phyloP scores from a whole-genome alignment of 148 eudicot species.

The Silene conica region DNA sequence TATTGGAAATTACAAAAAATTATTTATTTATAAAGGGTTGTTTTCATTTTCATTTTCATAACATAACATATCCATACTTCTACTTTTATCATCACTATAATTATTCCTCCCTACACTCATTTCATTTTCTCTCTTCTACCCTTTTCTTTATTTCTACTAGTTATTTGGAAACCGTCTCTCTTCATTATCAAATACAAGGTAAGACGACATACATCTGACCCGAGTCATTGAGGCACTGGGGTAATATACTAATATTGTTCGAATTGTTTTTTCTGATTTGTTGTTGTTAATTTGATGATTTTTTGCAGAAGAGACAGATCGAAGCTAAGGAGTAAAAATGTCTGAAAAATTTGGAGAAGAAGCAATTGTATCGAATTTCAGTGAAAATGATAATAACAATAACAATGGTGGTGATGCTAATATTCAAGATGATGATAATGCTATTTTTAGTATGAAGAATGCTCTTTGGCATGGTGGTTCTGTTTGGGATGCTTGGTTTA shows the following conservation, averaged over 20 bases:
- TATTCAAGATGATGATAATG: constrained; percentile 27
- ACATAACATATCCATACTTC: too few species aligned
- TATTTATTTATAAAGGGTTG: neutral
- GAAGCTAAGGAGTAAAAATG: constrained; percentile 5
- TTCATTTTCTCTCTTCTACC: neutral
- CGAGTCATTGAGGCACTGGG: too few species aligned
- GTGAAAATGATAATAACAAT: constrained; percentile 18
- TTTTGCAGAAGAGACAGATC: neutral
- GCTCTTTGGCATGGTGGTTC: constrained; percentile 87
- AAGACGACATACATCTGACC: too few species aligned
- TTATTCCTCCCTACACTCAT: neutral
- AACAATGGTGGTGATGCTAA: constrained; percentile 1
- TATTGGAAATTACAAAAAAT: neutral
- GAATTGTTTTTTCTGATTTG: too few species aligned
- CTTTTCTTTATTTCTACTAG: too few species aligned
- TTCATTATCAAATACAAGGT: too few species aligned
- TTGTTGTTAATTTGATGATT: too few species aligned
- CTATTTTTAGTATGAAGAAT: constrained; percentile 38
- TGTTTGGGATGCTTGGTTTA: constrained; percentile 88
- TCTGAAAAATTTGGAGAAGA: constrained; percentile 22
- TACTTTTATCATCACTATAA: neutral
- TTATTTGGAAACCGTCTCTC: too few species aligned
- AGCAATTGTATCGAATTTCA: constrained; percentile 23
- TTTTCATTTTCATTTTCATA: neutral
- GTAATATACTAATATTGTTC: too few species aligned